Evolutionary conservation across 306 rosid genomes (phyloP).

Genomic region (Prosopis cineraria): DNA sequence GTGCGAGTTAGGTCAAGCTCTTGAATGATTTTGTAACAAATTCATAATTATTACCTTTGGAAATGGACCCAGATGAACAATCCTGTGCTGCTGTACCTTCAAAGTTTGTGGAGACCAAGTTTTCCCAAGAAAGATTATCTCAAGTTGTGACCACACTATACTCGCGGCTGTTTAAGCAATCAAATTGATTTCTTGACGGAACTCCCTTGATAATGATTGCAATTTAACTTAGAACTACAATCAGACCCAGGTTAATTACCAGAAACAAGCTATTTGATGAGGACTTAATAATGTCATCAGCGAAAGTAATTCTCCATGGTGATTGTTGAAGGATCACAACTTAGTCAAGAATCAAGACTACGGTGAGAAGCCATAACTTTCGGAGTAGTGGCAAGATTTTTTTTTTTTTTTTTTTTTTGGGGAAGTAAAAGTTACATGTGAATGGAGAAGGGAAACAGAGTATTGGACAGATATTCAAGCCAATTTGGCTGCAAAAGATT

Average conservation of each 20-base stretch:
- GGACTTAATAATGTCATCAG: background rate
- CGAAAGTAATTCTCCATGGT: background rate
- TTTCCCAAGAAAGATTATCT: conserved; percentile 10
- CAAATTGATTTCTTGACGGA: background rate
- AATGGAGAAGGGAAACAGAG: background rate
- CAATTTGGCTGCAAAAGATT: background rate
- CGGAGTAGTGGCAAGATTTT: background rate
- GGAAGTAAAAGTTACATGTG: background rate
- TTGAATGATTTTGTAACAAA: conserved; percentile 5
- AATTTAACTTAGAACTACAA: background rate
- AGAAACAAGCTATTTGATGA: background rate
- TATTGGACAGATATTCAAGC: background rate
- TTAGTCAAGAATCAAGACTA: background rate
- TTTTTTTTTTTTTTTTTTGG: background rate
- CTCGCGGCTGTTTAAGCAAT: conserved; percentile 18
- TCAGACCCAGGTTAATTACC: background rate
- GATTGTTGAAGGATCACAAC: background rate
- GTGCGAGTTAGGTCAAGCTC: conserved; percentile 13
- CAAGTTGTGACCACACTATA: background rate
- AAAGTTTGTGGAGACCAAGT: conserved; percentile 14
- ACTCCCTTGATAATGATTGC: background rate
- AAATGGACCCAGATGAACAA: conserved; percentile 16
- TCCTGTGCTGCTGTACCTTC: conserved; percentile 8
- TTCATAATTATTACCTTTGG: background rate
- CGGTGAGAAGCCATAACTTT: background rate